These are phyloP conservation scores for Borovskyia barvae DNA, from an alignment of 208 protist species.

Conservation along the genomic window DNA sequence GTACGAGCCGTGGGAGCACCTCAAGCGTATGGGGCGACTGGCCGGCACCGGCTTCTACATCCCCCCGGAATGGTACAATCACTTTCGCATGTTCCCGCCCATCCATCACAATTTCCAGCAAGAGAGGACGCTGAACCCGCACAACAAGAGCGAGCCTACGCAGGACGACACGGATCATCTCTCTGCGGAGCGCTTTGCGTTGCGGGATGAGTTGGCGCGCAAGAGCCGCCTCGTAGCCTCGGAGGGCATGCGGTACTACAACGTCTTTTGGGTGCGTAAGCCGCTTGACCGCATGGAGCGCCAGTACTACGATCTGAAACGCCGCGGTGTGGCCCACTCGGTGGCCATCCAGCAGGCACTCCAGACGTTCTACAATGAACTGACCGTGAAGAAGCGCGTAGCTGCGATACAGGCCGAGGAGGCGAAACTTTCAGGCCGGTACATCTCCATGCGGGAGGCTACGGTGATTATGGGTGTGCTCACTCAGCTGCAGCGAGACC, in stretches of 20 bases:
- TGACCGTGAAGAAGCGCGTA: constrained; percentile 82
- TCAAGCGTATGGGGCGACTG: constrained; percentile 86
- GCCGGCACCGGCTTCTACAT: constrained; percentile 92
- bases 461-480: constrained; percentile 83
- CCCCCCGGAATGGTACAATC: constrained; percentile 90
- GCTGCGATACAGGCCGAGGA: constrained; percentile 87
- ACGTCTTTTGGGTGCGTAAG: constrained; percentile 91
- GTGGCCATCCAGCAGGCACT: constrained; percentile 80
- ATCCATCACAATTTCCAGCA: constrained; percentile 89
- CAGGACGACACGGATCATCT: constrained; percentile 63
- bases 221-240: constrained; percentile 83
- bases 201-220: constrained; percentile 79
- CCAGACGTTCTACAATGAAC: constrained; percentile 73
- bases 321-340: constrained; percentile 65
- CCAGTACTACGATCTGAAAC: constrained; percentile 80
- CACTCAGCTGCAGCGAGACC: constrained; percentile 79
- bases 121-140: constrained; percentile 88
- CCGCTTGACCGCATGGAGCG: constrained; percentile 91
- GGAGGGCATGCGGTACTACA: constrained; percentile 92
- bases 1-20: constrained; percentile 90
- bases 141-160: constrained; percentile 73
- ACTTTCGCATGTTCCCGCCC: constrained; percentile 92
- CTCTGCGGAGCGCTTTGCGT: constrained; percentile 54
- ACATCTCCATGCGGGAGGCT: constrained; percentile 90
- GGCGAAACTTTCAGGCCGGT: constrained; percentile 85